phyloP scores from a whole-genome alignment of 495 filamentous ascomycete genomes.

The Penicillium samsonianum region DNA sequence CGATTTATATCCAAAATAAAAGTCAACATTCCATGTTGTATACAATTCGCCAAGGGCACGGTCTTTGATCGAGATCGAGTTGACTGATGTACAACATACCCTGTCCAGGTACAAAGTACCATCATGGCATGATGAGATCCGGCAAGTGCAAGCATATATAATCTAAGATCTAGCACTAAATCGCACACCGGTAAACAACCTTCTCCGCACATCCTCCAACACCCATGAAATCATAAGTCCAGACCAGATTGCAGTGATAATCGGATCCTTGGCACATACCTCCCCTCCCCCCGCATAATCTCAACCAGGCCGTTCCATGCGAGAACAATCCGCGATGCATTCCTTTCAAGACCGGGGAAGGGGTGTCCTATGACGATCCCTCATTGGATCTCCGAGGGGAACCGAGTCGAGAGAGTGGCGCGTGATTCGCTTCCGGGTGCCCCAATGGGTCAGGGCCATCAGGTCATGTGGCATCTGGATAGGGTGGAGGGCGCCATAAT shows the following conservation, averaged over 20 bases:
- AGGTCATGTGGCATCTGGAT: conserved; percentile 10
- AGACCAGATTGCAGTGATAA: not conserved
- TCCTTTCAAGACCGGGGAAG: conserved; percentile 11
- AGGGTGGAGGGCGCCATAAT: not conserved
- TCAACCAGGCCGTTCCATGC: not conserved
- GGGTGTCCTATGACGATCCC: not conserved
- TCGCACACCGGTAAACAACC: not conserved
- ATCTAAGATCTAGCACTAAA: not conserved
- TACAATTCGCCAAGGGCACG: too few species aligned
- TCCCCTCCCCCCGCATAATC: conserved; percentile 1
- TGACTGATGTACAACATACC: too few species aligned
- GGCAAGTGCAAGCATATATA: too few species aligned
- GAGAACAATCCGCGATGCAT: not conserved
- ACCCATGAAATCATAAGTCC: conserved; percentile 6
- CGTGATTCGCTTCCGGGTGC: conserved; percentile 5
- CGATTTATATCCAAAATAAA: too few species aligned
- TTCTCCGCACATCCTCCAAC: not conserved
- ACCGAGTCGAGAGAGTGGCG: not conserved
- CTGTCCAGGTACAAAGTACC: too few species aligned
- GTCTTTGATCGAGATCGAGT: too few species aligned
- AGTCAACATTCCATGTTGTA: too few species aligned
- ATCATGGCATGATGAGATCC: too few species aligned
- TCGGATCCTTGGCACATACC: not conserved
- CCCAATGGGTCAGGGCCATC: conserved; percentile 3
- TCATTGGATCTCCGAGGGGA: not conserved